Conservation (phyloP, 352 stramenopile genomes). For the Stephanocyclus meneghinianus region DNA sequence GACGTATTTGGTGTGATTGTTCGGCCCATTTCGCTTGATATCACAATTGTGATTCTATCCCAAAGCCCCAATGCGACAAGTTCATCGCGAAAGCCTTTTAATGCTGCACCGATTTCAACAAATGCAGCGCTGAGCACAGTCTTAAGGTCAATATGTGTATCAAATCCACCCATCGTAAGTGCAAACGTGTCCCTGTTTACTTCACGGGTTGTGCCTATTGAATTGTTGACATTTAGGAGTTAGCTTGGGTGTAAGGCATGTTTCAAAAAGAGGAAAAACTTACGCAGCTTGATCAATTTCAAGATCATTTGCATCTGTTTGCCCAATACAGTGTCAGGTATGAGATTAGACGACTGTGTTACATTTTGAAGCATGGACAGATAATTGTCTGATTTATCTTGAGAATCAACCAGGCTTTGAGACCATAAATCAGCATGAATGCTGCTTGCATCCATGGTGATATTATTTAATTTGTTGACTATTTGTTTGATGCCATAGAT, state of each 20-base stretch:
- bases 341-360: neutral
- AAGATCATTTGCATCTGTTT: constrained; percentile 46
- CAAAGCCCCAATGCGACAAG: constrained; percentile 28
- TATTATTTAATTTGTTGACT: constrained; percentile 33
- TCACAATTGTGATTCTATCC: constrained; percentile 49
- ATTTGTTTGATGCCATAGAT: constrained; percentile 9
- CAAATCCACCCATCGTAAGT: constrained; percentile 6
- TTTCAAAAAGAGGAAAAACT: neutral
- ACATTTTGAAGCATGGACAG: constrained; percentile 1
- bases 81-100: constrained; percentile 27
- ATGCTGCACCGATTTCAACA: constrained; percentile 7
- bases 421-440: constrained; percentile 44
- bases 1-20: constrained; percentile 69
- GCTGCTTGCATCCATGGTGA: constrained; percentile 28
- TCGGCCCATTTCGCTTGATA: constrained; percentile 72
- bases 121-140: constrained; percentile 16
- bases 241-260: neutral
- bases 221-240: neutral
- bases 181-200: constrained; percentile 28
- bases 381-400: constrained; percentile 24
- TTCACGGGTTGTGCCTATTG: neutral
- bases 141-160: constrained; percentile 21
- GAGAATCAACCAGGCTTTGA: constrained; percentile 39
- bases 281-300: constrained; percentile 33
- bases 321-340: constrained; percentile 17